Evolutionary conservation across 352 stramenopile species (phyloP), one percentile per base, ranked within the genome.

Genomic region (Phytophthora europaea): DNA sequence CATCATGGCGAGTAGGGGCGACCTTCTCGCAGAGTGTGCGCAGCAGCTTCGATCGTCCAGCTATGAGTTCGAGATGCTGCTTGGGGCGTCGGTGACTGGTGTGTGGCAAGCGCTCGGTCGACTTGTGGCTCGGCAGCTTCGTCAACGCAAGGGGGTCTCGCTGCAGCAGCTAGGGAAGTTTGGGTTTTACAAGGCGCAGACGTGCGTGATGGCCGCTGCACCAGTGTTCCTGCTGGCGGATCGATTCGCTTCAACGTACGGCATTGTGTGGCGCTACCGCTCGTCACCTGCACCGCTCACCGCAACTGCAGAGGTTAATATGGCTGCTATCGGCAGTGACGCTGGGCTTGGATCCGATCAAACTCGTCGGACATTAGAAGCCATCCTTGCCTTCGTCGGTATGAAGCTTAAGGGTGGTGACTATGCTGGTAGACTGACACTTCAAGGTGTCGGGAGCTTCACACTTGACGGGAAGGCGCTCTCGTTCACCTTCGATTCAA

Each of bases 11-110:
- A 57, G 38, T 23, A 67, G 15, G 65, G 45, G 61, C 28, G 56
- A 76, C 48, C 23, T 92, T 20, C 43, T 92, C 22, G 36, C 33
- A 8, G 85, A 91, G 22, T 93, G 85, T 65, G 72, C 71, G 8
- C 78, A 85, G 62, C 59, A 88, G 15, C 80, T 93, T 26, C 74
- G 76, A 28, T 52, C 60, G 28, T 91, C 83, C 10, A 45, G 62
- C 6, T 88, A 85, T 61, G 85, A 93, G 59, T 94, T 90, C 58
- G 81, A 94, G 60, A 76, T 83, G 51, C 67, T 91, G 15, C 67
- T 94, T 1, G 81, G 76, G 2, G 57, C 72, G 31, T 85, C 75
- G 0, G 64, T 93, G 16, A 61, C 80, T 6, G 36, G 61, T 10
- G 81, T 91, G 7, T 94, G 87, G 87, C 67, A 77, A 6, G 74